phyloP scores from a whole-genome alignment of 306 rosid genomes.

The Cercis canadensis region DNA sequence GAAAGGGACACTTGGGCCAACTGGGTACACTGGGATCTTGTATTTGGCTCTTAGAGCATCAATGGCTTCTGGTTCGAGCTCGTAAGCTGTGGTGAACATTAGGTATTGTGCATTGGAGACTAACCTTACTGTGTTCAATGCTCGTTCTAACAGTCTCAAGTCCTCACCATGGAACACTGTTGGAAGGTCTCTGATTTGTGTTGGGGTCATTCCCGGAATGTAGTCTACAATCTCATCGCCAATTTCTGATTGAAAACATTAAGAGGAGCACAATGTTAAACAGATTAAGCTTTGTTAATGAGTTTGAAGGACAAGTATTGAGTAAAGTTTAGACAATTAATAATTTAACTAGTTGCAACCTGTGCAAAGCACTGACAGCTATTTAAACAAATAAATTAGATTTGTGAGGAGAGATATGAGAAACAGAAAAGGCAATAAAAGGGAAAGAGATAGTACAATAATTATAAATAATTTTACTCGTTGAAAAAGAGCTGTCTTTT shows the following conservation, averaged over 20 bases:
- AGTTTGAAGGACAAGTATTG: no score
- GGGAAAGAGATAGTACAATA: no score
- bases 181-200: conserved; percentile 35
- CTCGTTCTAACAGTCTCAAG: neutral
- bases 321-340: no score
- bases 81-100: conserved; percentile 35
- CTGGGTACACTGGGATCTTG: conserved; percentile 39
- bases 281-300: no score
- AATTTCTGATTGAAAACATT: neutral
- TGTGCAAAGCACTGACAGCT: no score
- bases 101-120: conserved; percentile 42
- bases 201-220: conserved; percentile 35
- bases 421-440: no score
- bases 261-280: neutral
- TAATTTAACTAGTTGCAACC: no score
- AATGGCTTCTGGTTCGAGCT: conserved; percentile 42
- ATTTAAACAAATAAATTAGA: no score
- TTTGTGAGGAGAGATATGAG: no score
- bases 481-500: no score
- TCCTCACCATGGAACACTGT: conserved; percentile 22
- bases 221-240: conserved; percentile 40
- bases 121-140: conserved; percentile 13
- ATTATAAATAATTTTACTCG: no score
- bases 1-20: conserved; percentile 47
- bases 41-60: conserved; percentile 30